Evolutionary conservation across 345 rosid species (phyloP).

Genomic region (Sisymbrium irio): DNA sequence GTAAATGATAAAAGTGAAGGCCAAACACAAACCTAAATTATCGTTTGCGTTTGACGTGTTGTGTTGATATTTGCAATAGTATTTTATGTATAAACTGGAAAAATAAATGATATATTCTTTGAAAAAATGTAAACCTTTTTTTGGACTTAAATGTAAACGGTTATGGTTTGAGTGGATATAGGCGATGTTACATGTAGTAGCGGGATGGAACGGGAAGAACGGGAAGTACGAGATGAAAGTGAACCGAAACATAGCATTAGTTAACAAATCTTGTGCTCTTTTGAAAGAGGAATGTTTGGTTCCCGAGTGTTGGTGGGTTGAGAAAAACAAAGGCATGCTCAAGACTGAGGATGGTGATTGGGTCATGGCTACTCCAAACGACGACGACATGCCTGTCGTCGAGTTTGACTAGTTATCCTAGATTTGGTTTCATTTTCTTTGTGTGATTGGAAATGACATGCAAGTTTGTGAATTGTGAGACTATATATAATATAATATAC

Average conservation of each 20-base stretch:
- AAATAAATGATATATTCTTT: no score
- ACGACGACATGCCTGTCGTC: constrained; percentile 55
- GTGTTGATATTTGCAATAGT: no score
- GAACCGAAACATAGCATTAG: constrained; percentile 76
- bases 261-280: constrained; percentile 63
- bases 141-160: no score
- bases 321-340: constrained; percentile 77
- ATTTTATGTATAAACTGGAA: no score
- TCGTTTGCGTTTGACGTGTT: no score
- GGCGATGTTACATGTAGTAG: constrained; percentile 74
- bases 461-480: constrained; percentile 1
- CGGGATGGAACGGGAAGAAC: constrained; percentile 71
- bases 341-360: constrained; percentile 62
- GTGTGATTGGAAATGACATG: background rate
- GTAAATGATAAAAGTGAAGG: no score
- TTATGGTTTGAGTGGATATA: constrained; percentile 34
- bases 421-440: background rate
- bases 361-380: constrained; percentile 47
- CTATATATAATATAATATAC: no score
- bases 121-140: no score
- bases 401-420: constrained; percentile 25
- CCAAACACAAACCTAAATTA: no score
- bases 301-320: constrained; percentile 85
- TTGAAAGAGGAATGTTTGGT: constrained; percentile 69
- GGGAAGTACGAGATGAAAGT: constrained; percentile 54